Percentiles rank a stretch among this genome's conserved stretches.
These are phyloP conservation scores for Aspergillus campestris DNA, from an alignment of 495 filamentous ascomycete species.

Conservation along the genomic window DNA sequence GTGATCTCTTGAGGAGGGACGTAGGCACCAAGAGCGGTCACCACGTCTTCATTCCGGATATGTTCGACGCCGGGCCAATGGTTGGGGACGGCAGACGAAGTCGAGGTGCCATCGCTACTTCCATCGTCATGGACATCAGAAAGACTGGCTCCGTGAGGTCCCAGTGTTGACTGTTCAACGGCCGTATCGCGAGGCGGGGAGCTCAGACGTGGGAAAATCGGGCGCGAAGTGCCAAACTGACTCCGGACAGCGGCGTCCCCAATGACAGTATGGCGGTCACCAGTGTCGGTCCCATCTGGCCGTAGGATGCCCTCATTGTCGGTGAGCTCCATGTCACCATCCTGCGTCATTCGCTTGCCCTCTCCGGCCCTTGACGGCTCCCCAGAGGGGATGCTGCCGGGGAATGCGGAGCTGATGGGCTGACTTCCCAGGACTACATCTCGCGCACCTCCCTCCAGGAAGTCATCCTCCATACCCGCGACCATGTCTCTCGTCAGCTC, in stretches of 20 bases:
- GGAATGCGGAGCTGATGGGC: slow-evolving; percentile 68
- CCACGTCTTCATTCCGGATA: slow-evolving; percentile 33
- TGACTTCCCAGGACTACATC: slow-evolving; percentile 67
- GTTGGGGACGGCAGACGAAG: slow-evolving; percentile 25
- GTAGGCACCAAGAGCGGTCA: slow-evolving; percentile 29
- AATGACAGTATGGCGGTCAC: slow-evolving; percentile 38
- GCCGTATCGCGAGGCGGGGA: slow-evolving; percentile 9
- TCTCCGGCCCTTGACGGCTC: slow-evolving; percentile 50
- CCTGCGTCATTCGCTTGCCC: slow-evolving; percentile 50
- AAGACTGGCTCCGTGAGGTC: no score
- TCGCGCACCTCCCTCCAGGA: slow-evolving; percentile 62
- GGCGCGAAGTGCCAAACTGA: slow-evolving; percentile 31
- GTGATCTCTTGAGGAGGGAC: slow-evolving; percentile 33
- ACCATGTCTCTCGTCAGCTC: slow-evolving; percentile 80
- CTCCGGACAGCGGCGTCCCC: slow-evolving; percentile 40
- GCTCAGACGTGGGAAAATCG: slow-evolving; percentile 29
- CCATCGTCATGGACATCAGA: slow-evolving; percentile 12
- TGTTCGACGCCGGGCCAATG: slow-evolving; percentile 34
- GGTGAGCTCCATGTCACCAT: slow-evolving; percentile 54
- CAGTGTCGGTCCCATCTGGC: slow-evolving; percentile 38
- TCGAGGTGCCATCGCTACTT: slow-evolving; percentile 17
- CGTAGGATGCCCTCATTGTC: slow-evolving; percentile 45
- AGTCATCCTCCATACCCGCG: slow-evolving; percentile 71
- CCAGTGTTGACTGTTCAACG: no score
- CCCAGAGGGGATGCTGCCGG: slow-evolving; percentile 52